A percentile compares a stretch with the other conserved stretches of the same genome.
Conservation (phyloP, 202 grass and related monocot genomes). For the Dendrocalamus latiflorus region DNA sequence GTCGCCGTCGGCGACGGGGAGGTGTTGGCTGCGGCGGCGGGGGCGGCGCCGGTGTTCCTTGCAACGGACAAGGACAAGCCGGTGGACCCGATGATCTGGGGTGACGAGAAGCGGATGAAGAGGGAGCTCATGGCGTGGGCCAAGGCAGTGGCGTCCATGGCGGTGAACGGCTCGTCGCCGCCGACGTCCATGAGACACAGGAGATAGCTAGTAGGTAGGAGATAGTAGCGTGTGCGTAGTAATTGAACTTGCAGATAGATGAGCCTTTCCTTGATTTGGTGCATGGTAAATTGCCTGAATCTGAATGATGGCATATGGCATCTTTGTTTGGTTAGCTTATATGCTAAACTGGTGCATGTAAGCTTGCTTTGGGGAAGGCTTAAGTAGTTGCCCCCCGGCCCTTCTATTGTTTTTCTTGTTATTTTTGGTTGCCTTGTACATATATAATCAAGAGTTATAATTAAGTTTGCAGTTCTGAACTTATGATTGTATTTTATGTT, state of each 20-base stretch:
- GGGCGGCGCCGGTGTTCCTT: neutral
- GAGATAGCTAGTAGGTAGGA: neutral
- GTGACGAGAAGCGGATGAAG: slow-evolving; percentile 79
- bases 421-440: neutral
- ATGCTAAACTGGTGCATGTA: neutral
- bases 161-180: neutral
- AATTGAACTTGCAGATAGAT: neutral
- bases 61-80: neutral
- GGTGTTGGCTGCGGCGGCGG: neutral
- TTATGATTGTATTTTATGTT: neutral
- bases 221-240: neutral
- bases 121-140: slow-evolving; percentile 70
- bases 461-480: neutral
- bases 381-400: too few species aligned
- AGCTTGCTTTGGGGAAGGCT: neutral
- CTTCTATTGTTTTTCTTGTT: neutral
- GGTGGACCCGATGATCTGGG: slow-evolving; percentile 50
- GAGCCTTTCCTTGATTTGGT: neutral
- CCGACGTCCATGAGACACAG: neutral
- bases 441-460: neutral
- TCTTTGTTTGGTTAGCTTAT: neutral
- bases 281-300: neutral
- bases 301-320: neutral
- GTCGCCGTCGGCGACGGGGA: neutral
- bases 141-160: slow-evolving; percentile 67